These are phyloP conservation scores for Hippophae rhamnoides DNA, from an alignment of 306 rosid species.

Conservation along the genomic window DNA sequence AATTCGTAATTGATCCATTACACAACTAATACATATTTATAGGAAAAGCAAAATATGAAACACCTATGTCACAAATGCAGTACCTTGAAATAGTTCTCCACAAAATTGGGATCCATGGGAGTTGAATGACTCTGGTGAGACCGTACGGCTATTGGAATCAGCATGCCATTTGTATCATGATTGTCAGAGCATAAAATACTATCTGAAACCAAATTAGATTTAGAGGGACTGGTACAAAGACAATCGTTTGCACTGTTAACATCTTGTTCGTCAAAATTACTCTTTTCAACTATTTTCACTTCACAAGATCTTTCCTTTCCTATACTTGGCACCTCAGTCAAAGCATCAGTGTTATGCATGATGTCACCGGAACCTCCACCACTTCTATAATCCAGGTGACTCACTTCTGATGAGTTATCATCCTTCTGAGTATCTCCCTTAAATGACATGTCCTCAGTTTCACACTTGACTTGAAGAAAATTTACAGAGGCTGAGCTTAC, in stretches of 20 bases:
- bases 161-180: conserved; percentile 23
- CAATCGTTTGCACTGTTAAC: conserved; percentile 24
- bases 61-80: conserved; percentile 12
- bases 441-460: conserved; percentile 26
- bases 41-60: too few relatives aligned
- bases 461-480: conserved; percentile 33
- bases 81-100: conserved; percentile 95
- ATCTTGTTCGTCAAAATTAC: conserved; percentile 25
- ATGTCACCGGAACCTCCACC: conserved; percentile 26
- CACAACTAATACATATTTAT: too few relatives aligned
- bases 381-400: conserved; percentile 18
- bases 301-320: conserved; percentile 30
- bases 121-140: conserved; percentile 60
- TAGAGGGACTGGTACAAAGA: conserved; percentile 26
- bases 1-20: background rate
- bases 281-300: conserved; percentile 20
- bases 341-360: conserved; percentile 21
- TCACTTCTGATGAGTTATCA: conserved; percentile 21
- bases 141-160: conserved; percentile 29
- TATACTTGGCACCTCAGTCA: conserved; percentile 22
- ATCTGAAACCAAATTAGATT: conserved; percentile 30
- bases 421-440: conserved; percentile 33
- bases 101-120: conserved; percentile 65
- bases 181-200: conserved; percentile 24
- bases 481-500: conserved; percentile 23